phyloP scores from a whole-genome alignment of 139 green algal species.

The Auxenochlorella pyrenoidosa region DNA sequence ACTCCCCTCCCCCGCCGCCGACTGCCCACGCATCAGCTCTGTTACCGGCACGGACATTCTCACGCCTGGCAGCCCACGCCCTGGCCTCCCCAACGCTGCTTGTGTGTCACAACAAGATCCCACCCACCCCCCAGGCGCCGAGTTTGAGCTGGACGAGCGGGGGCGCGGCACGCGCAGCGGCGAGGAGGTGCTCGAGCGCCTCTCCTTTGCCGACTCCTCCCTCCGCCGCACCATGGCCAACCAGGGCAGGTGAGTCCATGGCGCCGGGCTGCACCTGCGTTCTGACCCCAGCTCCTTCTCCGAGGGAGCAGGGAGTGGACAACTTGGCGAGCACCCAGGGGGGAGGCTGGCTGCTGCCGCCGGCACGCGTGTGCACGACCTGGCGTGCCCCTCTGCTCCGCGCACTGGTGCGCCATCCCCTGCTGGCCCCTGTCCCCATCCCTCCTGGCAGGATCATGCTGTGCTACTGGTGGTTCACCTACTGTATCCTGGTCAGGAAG shows the following conservation, averaged over 20 bases:
- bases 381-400: too few relatives aligned
- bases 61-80: not conserved
- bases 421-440: too few relatives aligned
- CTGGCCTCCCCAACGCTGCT: not conserved
- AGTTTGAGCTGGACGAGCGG: constrained; percentile 36
- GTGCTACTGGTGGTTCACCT: constrained; percentile 81
- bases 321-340: too few relatives aligned
- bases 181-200: constrained; percentile 72
- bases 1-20: too few relatives aligned
- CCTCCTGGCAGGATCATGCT: constrained; percentile 50
- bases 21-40: too few relatives aligned
- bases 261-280: too few relatives aligned
- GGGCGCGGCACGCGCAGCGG: constrained; percentile 53
- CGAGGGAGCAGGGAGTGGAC: too few relatives aligned
- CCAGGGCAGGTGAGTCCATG: constrained; percentile 45
- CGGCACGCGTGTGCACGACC: too few relatives aligned
- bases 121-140: not conserved
- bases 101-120: not conserved
- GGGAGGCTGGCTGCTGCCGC: too few relatives aligned
- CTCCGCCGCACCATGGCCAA: constrained; percentile 38
- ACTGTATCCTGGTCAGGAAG: constrained; percentile 66
- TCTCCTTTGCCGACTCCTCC: constrained; percentile 65
- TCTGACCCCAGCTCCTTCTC: too few relatives aligned
- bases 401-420: not conserved
- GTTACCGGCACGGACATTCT: too few relatives aligned